phyloP scores from a whole-genome alignment of 148 eudicot genomes.

The Rhododendron simsii region DNA sequence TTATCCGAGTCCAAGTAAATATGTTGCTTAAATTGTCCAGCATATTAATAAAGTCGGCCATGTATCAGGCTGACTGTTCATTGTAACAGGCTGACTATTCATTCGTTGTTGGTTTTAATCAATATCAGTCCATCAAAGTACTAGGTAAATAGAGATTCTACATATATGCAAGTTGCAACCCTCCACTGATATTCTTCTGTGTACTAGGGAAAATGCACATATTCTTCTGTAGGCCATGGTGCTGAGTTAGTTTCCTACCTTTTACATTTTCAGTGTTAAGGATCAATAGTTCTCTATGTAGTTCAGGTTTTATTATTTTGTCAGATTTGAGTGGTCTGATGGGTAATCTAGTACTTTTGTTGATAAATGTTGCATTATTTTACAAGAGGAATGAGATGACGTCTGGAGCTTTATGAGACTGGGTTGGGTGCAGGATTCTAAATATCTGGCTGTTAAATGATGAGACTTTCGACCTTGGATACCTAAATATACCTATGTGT shows the following conservation, averaged over 20 bases:
- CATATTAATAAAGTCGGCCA: background rate
- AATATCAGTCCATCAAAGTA: background rate
- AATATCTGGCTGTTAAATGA: background rate
- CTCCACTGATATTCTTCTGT: background rate
- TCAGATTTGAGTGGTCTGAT: background rate
- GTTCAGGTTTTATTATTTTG: background rate
- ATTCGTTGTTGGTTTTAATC: too few species aligned
- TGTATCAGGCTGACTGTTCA: background rate
- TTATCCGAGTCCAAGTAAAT: background rate
- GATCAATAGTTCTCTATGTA: background rate
- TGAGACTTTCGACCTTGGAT: background rate
- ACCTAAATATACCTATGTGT: background rate
- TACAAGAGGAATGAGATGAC: background rate
- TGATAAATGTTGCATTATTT: background rate
- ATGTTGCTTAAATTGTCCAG: background rate
- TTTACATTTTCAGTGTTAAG: background rate
- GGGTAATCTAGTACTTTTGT: background rate
- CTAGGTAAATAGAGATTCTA: background rate
- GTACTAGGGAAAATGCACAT: background rate
- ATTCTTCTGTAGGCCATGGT: background rate
- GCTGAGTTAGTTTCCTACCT: background rate
- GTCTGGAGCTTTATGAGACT: background rate
- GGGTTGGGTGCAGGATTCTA: background rate
- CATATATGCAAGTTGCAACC: background rate
- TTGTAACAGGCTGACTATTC: too few species aligned